Base-by-base conservation (phyloP, 805 yeast genomes). In the Yarrowia divulgata region DNA sequence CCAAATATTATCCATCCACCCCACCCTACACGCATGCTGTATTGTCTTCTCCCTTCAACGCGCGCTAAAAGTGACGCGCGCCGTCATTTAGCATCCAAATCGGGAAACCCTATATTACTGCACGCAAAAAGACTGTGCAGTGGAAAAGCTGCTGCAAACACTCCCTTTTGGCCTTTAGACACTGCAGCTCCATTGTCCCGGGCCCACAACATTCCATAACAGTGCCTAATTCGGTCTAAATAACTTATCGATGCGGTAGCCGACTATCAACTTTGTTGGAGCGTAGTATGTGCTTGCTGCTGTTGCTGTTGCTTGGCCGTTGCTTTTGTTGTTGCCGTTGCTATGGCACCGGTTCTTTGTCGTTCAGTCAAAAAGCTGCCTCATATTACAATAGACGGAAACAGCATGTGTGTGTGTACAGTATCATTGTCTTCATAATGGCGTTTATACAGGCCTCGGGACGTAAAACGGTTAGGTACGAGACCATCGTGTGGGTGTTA, bases 181-280 rank as follows among this genome's bases (percentile, higher is more conserved):
- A 7, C 45, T 54, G 60, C 60, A 54, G 43, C 45, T 54, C 39
- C 63, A 57, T 57, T 57, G 63, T 57, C 46, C 46, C 14, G 4
- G 8, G 34, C 35, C 48, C 13, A 29, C 18, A 50, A 60, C 66
- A 60, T 60, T 60, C 66, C 66, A 60, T 60, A 60, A 60, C 66
- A 60, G 18, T 60, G 52, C 66, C 66, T 60, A 60, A 60, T 60
- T 32, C 66, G 66, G 66, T 10, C 66, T 13, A 60, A 45, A 60
- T 23, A 42, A 40, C 37, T 43, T 32, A 52, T 52, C 58, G 43
- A 32, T 18, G 42, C 43, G 29, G 32, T 5, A 18, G 32, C 42
- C 16, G 58, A 12, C 58, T 52, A 52, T 52, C 58, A 52, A 52
- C 58, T 14, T 52, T 35, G 37, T 34, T 18, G 29, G 29, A 23